Conservation (phyloP, 1,139 yeast species). For the Eremothecium cymbalariae region DNA sequence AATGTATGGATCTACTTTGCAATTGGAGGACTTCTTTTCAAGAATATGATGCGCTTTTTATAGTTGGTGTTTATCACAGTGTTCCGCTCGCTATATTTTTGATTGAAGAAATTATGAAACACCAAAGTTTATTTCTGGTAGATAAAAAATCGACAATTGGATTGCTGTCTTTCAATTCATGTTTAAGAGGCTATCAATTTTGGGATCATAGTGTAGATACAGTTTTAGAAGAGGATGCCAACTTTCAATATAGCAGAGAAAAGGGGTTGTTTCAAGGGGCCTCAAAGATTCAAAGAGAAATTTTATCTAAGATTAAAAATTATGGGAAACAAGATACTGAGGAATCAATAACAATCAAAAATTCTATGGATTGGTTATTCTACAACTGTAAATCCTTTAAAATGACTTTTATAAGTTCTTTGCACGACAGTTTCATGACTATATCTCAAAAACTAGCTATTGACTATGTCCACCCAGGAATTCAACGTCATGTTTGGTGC, state of each 20-base stretch:
- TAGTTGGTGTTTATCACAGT: conserved; percentile 29
- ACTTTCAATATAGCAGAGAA: conserved; percentile 25
- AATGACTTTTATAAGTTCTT: conserved; percentile 24
- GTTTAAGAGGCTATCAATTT: conserved; percentile 29
- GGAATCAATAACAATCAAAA: conserved; percentile 22
- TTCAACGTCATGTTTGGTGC: conserved; percentile 30
- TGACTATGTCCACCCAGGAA: conserved; percentile 29
- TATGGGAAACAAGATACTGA: conserved; percentile 22
- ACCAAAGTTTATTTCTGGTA: conserved; percentile 14
- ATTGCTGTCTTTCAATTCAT: conserved; percentile 26
- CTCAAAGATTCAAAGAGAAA: conserved; percentile 23
- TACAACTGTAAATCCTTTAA: conserved; percentile 22
- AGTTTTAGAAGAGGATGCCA: conserved; percentile 17
- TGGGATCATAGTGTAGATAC: conserved; percentile 31
- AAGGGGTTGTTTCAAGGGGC: conserved; percentile 27
- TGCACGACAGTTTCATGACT: conserved; percentile 31
- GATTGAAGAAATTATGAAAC: conserved; percentile 19
- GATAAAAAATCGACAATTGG: conserved; percentile 20
- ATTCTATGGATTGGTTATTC: conserved; percentile 26
- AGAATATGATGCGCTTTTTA: conserved; percentile 23
- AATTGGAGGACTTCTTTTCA: conserved; percentile 25
- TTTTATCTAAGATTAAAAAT: conserved; percentile 18
- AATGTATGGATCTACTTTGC: conserved; percentile 18
- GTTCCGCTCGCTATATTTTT: conserved; percentile 25
- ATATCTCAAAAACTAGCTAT: conserved; percentile 29